Conservation (phyloP, 1,284 basidiomycete genomes). For the Naganishia cerealis region DNA sequence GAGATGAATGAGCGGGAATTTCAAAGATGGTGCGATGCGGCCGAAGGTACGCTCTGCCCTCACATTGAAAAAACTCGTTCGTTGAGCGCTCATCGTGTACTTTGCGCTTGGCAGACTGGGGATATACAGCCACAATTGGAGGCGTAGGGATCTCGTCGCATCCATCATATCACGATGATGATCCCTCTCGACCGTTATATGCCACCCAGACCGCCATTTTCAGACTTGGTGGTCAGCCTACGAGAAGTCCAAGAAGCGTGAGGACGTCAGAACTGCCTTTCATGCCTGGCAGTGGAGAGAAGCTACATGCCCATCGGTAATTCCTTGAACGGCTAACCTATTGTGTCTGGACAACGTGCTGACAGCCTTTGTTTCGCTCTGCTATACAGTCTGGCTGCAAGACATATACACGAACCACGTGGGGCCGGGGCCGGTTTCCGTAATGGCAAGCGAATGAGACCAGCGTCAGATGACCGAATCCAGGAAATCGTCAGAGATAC, state of each 20-base stretch:
- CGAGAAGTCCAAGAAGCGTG: slow-evolving; percentile 52
- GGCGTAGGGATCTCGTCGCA: slow-evolving; percentile 51
- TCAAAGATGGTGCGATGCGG: slow-evolving; percentile 68
- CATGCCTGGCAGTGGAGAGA: slow-evolving; percentile 46
- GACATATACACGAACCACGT: slow-evolving; percentile 57
- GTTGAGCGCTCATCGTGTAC: not conserved
- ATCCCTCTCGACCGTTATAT: slow-evolving; percentile 52
- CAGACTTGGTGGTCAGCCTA: slow-evolving; percentile 49
- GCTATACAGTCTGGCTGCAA: slow-evolving; percentile 58
- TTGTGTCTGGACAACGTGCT: not conserved
- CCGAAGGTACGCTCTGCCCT: slow-evolving; percentile 54
- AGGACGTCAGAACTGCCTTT: slow-evolving; percentile 51
- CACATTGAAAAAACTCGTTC: not conserved
- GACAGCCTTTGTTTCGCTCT: not conserved
- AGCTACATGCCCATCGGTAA: slow-evolving; percentile 40
- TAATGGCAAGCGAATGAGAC: slow-evolving; percentile 53
- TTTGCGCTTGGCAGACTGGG: slow-evolving; percentile 13
- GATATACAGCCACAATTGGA: slow-evolving; percentile 50
- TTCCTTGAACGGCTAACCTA: no score
- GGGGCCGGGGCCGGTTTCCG: slow-evolving; percentile 36
- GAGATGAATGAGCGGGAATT: slow-evolving; percentile 88
- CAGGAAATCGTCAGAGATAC: slow-evolving; percentile 58
- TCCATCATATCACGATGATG: slow-evolving; percentile 50
- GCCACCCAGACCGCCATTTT: slow-evolving; percentile 76
- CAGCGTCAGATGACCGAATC: slow-evolving; percentile 59